Evolutionary conservation across 1,284 basidiomycete species (phyloP).

Genomic region (Melampsora larici-populina): DNA sequence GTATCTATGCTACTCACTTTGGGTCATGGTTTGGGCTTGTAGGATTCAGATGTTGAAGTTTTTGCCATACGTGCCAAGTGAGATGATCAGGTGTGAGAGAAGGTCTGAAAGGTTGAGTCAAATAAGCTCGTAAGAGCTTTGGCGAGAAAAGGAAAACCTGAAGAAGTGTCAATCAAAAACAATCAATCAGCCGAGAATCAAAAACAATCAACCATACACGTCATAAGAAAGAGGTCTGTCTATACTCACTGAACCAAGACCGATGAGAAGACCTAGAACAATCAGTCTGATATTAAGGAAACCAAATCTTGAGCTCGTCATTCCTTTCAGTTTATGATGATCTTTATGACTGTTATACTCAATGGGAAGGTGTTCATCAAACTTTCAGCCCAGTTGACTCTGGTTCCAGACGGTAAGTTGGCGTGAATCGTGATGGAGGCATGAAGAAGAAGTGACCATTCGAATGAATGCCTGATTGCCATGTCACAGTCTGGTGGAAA

Average conservation of each 20-base stretch:
- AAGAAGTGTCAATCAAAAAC: neutral
- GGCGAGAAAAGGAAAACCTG: neutral
- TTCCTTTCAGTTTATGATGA: too few relatives aligned
- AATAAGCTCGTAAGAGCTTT: neutral
- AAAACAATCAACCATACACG: too few relatives aligned
- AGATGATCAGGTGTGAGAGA: neutral
- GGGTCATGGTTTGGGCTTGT: constrained; percentile 1
- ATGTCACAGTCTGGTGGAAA: too few relatives aligned
- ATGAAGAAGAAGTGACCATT: too few relatives aligned
- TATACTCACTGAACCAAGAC: neutral
- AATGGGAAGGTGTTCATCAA: too few relatives aligned
- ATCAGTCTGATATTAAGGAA: neutral
- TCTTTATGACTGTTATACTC: too few relatives aligned
- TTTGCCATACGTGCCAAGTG: constrained; percentile 5
- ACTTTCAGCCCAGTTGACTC: too few relatives aligned
- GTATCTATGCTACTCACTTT: neutral
- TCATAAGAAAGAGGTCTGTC: too few relatives aligned
- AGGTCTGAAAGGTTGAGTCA: neutral
- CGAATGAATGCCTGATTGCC: too few relatives aligned
- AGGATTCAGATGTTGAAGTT: constrained; percentile 7
- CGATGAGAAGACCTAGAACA: neutral
- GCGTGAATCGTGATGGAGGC: too few relatives aligned
- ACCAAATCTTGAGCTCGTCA: neutral
- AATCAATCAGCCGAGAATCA: neutral
- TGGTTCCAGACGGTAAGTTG: too few relatives aligned